A percentile compares a stretch with the other conserved stretches of the same genome.
These are phyloP conservation scores for Albatrellus ellisii DNA, from an alignment of 768 basidiomycete genomes.

Conservation along the genomic window DNA sequence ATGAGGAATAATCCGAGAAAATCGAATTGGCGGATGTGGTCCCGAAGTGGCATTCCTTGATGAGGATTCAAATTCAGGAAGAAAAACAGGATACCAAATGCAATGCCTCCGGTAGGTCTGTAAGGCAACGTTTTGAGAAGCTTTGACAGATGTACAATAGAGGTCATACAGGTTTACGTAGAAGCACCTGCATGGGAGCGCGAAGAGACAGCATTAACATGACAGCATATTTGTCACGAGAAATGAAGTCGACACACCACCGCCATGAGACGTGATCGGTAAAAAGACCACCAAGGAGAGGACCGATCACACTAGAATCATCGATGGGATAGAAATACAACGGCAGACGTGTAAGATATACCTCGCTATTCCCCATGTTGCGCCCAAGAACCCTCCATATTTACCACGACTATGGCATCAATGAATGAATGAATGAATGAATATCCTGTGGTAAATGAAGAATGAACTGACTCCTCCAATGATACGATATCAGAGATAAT, in stretches of 20 bases:
- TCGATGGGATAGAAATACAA: background rate
- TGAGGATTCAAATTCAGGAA: slow-evolving; percentile 77
- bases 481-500: slow-evolving; percentile 77
- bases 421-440: background rate
- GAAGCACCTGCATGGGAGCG: slow-evolving; percentile 39
- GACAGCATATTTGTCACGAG: background rate
- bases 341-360: slow-evolving; percentile 8
- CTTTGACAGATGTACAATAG: background rate
- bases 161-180: slow-evolving; percentile 56
- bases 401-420: slow-evolving; percentile 49
- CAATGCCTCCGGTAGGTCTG: slow-evolving; percentile 65
- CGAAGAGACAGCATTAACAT: background rate
- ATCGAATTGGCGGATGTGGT: slow-evolving; percentile 59
- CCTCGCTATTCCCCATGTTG: slow-evolving; percentile 66
- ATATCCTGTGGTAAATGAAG: background rate
- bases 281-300: slow-evolving; percentile 69
- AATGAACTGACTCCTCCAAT: slow-evolving; percentile 46
- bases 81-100: slow-evolving; percentile 46
- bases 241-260: slow-evolving; percentile 32
- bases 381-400: slow-evolving; percentile 62
- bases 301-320: slow-evolving; percentile 49
- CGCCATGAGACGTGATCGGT: slow-evolving; percentile 70
- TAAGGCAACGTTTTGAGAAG: slow-evolving; percentile 3
- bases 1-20: slow-evolving; percentile 54
- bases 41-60: slow-evolving; percentile 36